Conservation (phyloP, 225 moss, liverwort and hornwort species). For the Physcomitrium patens region DNA sequence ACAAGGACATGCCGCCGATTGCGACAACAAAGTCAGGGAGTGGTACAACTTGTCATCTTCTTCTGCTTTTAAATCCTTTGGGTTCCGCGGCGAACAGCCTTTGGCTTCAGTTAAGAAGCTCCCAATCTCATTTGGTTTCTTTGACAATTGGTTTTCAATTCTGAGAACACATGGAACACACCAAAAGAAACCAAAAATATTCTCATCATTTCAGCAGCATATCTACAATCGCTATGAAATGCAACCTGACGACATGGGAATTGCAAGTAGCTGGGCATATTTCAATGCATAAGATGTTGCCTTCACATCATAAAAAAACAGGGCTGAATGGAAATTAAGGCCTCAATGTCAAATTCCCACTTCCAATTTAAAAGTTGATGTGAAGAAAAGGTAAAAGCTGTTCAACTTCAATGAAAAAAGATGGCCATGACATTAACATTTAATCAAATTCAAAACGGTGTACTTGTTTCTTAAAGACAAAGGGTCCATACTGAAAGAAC, state of each 20-base stretch:
- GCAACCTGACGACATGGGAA: neutral
- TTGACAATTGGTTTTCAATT: constrained; percentile 54
- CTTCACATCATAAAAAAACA: no score
- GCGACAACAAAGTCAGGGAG: constrained; percentile 22
- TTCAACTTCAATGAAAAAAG: no score
- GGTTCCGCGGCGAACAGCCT: constrained; percentile 63
- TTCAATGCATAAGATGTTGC: neutral
- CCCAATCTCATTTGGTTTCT: constrained; percentile 60
- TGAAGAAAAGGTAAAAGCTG: no score
- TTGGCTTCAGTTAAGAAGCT: constrained; percentile 58
- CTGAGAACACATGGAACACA: constrained; percentile 22
- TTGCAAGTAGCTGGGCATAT: neutral
- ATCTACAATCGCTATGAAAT: neutral
- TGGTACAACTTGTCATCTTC: constrained; percentile 71
- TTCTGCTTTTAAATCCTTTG: constrained; percentile 63
- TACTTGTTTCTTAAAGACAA: no score
- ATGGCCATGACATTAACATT: no score
- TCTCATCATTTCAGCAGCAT: neutral
- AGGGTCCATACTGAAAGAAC: no score
- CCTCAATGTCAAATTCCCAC: no score
- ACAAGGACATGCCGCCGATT: neutral
- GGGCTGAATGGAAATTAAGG: no score
- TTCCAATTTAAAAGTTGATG: no score
- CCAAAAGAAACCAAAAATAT: neutral
- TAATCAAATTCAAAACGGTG: no score